Conservation (phyloP, 352 stramenopile genomes). For the Globisporangium paroecandrum region DNA sequence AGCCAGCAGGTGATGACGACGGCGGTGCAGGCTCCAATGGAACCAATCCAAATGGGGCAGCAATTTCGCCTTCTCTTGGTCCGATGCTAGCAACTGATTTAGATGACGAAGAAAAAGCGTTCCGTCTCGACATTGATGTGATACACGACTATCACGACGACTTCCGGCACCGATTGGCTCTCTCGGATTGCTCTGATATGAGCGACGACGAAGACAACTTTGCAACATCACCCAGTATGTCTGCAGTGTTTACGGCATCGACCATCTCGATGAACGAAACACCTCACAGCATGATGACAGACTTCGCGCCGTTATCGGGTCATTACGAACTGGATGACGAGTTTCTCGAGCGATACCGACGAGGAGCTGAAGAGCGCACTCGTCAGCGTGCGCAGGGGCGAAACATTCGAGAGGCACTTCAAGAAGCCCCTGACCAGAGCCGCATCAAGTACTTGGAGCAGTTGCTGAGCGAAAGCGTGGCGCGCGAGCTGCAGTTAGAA, state of each 20-base stretch:
- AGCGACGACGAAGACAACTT: conserved; percentile 72
- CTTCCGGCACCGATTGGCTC: conserved; percentile 49
- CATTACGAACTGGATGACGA: conserved; percentile 39
- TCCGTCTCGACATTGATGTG: conserved; percentile 74
- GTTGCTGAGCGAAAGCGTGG: conserved; percentile 77
- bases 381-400: conserved; percentile 72
- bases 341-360: conserved; percentile 51
- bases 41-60: too few species aligned
- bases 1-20: too few species aligned
- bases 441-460: conserved; percentile 88
- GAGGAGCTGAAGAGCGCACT: conserved; percentile 65
- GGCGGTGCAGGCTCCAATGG: too few species aligned
- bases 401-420: conserved; percentile 74
- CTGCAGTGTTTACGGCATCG: conserved; percentile 24
- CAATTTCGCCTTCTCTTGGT: too few species aligned
- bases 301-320: conserved; percentile 21
- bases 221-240: conserved; percentile 31
- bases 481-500: conserved; percentile 80
- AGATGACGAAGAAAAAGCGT: conserved; percentile 59
- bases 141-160: conserved; percentile 79
- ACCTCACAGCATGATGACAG: conserved; percentile 23
- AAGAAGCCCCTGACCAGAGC: conserved; percentile 72
- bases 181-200: conserved; percentile 82
- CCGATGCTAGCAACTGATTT: conserved; percentile 31
- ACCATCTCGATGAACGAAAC: conserved; percentile 28